Base-by-base conservation (phyloP, 345 rosid species). In the Salix arbutifolia region DNA sequence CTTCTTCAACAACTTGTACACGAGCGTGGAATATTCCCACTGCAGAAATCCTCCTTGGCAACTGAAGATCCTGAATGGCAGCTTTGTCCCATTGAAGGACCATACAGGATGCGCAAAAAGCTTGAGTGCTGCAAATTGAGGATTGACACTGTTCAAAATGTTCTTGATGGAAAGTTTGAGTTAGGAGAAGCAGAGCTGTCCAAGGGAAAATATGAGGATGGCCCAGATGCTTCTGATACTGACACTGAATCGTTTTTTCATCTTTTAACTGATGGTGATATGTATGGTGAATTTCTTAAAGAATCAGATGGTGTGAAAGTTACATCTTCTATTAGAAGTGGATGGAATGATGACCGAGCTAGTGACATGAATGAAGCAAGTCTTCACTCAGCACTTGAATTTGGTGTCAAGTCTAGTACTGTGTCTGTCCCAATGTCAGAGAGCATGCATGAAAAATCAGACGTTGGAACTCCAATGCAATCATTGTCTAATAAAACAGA, bases 71-170 rank as follows among this genome's bases (percentile, higher is more conserved):
- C 91, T 53, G 91, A 94, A 74, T 96, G 99, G 99, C 98, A 92
- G 89, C 99, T 96, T 83, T 96, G 99, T 86, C 95, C 96, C 33
- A 94, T 96, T 77, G 98, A 96, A 90, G 98, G 99, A 76, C 98
- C 99, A 21, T 96, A 96, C 83, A 90, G 99, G 85, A 96, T 91
- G 99, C 98, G 99, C 44, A 96, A 96, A 83, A 96, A 94, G 89
- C 97, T 96, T 79, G 98, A 92, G 82, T 90, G 90, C 74, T 90
- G 90, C 89, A 94, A 87, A 78, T 87, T 91, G 83, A 91, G 76
- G 84, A 90, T 94, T 78, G 93, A 92, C 65, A 88, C 95, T 72
- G 85, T 96, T 77, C 95, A 90, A 76, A 88, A 90, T 86, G 94
- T 89, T 78, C 89, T 96, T 72, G 89, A 87, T 75, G 90, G 93